These are phyloP conservation scores for Tetradesmus lagerheimii DNA, from an alignment of 139 green algal species.

Conservation along the genomic window DNA sequence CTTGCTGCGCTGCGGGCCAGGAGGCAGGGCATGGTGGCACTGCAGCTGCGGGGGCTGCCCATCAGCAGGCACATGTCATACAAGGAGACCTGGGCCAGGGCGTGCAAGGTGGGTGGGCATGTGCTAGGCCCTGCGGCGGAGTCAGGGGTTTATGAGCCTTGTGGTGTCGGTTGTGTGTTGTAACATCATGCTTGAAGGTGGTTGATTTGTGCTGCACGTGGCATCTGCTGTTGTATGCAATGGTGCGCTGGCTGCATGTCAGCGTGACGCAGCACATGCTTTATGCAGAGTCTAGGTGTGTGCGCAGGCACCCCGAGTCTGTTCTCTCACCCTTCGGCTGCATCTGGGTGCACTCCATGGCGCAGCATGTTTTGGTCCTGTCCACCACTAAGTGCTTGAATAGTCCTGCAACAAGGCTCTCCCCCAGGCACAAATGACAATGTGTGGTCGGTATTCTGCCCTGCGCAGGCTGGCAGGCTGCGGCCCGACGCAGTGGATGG, in stretches of 20 bases:
- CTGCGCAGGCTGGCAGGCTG: conserved; percentile 4
- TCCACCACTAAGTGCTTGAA: too few species aligned
- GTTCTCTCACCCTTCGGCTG: too few species aligned
- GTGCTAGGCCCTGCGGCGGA: too few species aligned
- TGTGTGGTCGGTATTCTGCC: too few species aligned
- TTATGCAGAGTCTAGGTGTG: too few species aligned
- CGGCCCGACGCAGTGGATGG: background rate
- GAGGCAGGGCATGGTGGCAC: background rate
- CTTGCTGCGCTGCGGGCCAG: background rate
- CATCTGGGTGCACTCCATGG: too few species aligned
- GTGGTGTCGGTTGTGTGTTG: too few species aligned
- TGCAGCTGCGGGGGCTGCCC: conserved; percentile 27
- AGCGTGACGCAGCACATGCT: background rate
- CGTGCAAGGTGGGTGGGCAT: background rate
- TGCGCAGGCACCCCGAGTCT: too few species aligned
- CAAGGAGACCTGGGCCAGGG: background rate
- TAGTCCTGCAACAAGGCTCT: too few species aligned
- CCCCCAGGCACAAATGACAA: too few species aligned
- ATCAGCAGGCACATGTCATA: conserved; percentile 16
- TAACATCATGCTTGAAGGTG: too few species aligned
- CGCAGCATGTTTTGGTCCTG: background rate
- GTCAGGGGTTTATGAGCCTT: background rate
- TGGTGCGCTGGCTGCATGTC: background rate
- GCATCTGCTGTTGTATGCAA: background rate
- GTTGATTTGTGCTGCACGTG: background rate